Percentiles rank a stretch among this genome's conserved stretches.
phyloP scores from a whole-genome alignment of 257 asterid genomes.

The Voacanga thouarsii region DNA sequence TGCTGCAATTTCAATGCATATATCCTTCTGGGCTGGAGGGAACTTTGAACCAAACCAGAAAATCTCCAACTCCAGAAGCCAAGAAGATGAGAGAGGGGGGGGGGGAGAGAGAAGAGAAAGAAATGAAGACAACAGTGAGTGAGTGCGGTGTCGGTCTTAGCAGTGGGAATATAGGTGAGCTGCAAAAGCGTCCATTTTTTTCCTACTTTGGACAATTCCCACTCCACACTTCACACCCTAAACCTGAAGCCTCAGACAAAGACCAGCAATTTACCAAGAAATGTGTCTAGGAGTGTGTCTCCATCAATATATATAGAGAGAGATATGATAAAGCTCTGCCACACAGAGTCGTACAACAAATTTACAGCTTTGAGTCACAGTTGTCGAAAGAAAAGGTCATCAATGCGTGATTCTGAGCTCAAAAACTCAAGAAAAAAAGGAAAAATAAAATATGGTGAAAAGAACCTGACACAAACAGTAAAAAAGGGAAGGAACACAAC shows the following conservation, averaged over 20 bases:
- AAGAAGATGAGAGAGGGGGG: conserved; percentile 20
- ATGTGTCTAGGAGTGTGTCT: conserved; percentile 17
- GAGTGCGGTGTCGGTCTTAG: conserved; percentile 9
- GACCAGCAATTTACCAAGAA: conserved; percentile 29
- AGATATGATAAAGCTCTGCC: background rate
- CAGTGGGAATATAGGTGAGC: conserved; percentile 26
- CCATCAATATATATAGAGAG: conserved; percentile 5
- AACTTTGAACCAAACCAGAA: conserved; percentile 13
- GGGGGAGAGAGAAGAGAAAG: conserved; percentile 13
- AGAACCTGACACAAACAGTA: conserved; percentile 5
- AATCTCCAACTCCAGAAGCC: conserved; percentile 27
- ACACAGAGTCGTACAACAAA: conserved; percentile 13
- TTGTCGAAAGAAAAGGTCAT: conserved; percentile 13
- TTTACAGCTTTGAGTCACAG: conserved; percentile 19
- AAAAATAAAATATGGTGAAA: conserved; percentile 11
- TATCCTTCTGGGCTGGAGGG: conserved; percentile 21
- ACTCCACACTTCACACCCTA: conserved; percentile 6
- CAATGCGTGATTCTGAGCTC: conserved; percentile 34
- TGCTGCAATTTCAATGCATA: conserved; percentile 13
- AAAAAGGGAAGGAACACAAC: background rate
- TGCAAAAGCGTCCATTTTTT: conserved; percentile 29
- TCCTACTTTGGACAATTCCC: conserved; percentile 19
- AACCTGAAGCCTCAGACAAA: conserved; percentile 1
- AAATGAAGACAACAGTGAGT: conserved; percentile 5
- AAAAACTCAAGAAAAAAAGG: conserved; percentile 15